Base-by-base conservation (phyloP, 2,329 filamentous ascomycete genomes). In the Cercospora zeae-maydis region DNA sequence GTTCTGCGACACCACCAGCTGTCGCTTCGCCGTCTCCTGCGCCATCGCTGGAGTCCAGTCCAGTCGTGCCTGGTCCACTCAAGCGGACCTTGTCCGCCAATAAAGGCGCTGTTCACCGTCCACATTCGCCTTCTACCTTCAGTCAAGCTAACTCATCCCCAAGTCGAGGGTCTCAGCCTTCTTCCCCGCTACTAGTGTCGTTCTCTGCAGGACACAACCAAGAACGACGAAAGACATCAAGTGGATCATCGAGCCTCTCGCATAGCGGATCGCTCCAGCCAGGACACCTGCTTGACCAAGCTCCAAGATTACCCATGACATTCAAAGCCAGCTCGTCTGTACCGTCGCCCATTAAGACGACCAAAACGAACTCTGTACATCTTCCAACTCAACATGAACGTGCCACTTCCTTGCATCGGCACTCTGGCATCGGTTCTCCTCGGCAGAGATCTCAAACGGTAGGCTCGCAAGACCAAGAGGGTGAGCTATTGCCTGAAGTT, bases 181-280 rank as follows among this genome's bases (percentile, higher is more conserved):
- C 91, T 0, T 96, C 92, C 5, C 95, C 95, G 0, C 80, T 99
- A n/a, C 82, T 98, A n/a, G 90, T 98, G 8, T 96, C 95, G 5
- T 99, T 99, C 75, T 92, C 93, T 63, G 91, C 93, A 11, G 90
- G 90, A 5, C 90, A 91, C 69, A 87, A 88, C 60, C 84, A 86
- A 58, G 93, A 98, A 63, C 86, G 93, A 64, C 86, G 95, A 53
- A 99, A 99, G 79, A 92, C 91, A 4, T 98, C 95, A 3, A 96
- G 91, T 73, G 93, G 90, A 67, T 91, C 91, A 1, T 96, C 92
- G 3, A 90, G 86, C 62, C 80, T 95, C 49, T 95, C 92, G 0
- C 90, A 95, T 68, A 68, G 90, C 90, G 0, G 85, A 81, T 86
- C 87, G 1, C 80, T 93, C 39, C 90, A 91, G 66, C 86, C 91